Base-by-base conservation (phyloP, 2,329 filamentous ascomycete genomes). In the Cladosporium cucumerinum region DNA sequence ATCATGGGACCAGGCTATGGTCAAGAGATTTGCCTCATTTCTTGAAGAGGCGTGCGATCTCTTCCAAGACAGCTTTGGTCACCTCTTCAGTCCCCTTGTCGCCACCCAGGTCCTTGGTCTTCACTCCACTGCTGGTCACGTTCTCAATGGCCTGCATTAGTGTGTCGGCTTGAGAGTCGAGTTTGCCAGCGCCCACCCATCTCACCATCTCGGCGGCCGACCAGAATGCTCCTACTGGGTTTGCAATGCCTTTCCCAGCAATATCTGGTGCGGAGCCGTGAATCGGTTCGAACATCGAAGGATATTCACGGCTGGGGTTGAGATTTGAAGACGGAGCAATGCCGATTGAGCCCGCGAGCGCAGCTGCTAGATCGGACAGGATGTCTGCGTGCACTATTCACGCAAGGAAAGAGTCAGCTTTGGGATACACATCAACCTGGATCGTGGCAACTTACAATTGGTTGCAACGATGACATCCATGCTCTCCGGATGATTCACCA, bases 311-410 rank as follows among this genome's bases (percentile, higher is more conserved):
- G 1, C 83, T 86, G 0, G 88, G 88, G 69, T 91, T 87, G 1
- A 91, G 79, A 69, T 91, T 91, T 43, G 84, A 87, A 0, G 88
- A 90, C 3, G 89, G 88, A 3, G 89, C 89, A 65, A 92, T 90
- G 12, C 89, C 88, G 66, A 91, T 91, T 1, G 85, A 88, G 0
- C 89, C 89, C 2, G 88, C 88, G 4, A 91, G 78, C 0, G 88
- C 87, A 16, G 89, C 88, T 7, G 88, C 89, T 21, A 91, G 79
- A 71, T 91, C 89, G 0, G 87, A 89, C 4, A 91, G 82, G 61
- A 76, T 76, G 34, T 76, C 74, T 36, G 74, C 74, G 65, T 76
- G 74, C 16, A 75, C 73, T 75, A 30, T 34, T 32, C n/a, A n/a
- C n/a, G n/a, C n/a, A n/a, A n/a, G n/a, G 14, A 30, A 4, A 12